Evolutionary conservation across 1,284 basidiomycete species (phyloP).

Genomic region (Xerocomus amazonicus): DNA sequence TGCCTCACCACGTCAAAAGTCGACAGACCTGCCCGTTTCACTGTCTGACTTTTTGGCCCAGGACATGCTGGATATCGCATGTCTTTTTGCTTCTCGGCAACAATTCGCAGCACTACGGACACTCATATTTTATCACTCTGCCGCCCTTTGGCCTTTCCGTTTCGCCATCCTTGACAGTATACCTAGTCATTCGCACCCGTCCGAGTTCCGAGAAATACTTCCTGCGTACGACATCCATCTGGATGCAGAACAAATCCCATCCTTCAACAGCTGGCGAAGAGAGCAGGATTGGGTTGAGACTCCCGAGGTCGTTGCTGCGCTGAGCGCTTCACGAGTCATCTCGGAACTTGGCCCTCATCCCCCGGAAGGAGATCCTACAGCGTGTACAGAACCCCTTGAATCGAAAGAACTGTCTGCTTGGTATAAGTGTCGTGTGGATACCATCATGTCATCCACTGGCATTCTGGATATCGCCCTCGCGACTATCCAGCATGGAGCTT

Average conservation of each 20-base stretch:
- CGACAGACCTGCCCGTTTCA: constrained; percentile 42
- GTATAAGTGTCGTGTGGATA: constrained; percentile 68
- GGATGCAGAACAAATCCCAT: constrained; percentile 41
- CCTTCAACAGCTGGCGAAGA: constrained; percentile 43
- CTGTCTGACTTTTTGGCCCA: constrained; percentile 63
- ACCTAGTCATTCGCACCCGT: constrained; percentile 68
- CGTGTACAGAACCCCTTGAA: constrained; percentile 16
- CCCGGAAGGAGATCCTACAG: constrained; percentile 1
- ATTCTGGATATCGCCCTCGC: constrained; percentile 77
- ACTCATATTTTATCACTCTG: constrained; percentile 56
- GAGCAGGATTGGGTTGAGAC: constrained; percentile 57
- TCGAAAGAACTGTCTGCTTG: constrained; percentile 55
- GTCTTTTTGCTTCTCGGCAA: constrained; percentile 61
- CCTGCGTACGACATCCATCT: constrained; percentile 52
- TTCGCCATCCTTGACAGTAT: constrained; percentile 68
- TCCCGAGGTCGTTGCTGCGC: constrained; percentile 38
- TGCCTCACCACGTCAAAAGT: constrained; percentile 24
- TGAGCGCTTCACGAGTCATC: constrained; percentile 29
- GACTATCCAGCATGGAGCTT: constrained; percentile 81
- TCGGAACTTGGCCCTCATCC: constrained; percentile 9
- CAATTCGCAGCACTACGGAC: constrained; percentile 55
- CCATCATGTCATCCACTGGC: constrained; percentile 63
- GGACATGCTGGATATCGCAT: constrained; percentile 57
- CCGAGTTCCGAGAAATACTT: constrained; percentile 59
- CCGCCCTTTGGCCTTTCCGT: constrained; percentile 65